Percentiles rank a stretch among this genome's conserved stretches.
phyloP scores from a whole-genome alignment of 2,329 filamentous ascomycete genomes.

The Venturia asperata region DNA sequence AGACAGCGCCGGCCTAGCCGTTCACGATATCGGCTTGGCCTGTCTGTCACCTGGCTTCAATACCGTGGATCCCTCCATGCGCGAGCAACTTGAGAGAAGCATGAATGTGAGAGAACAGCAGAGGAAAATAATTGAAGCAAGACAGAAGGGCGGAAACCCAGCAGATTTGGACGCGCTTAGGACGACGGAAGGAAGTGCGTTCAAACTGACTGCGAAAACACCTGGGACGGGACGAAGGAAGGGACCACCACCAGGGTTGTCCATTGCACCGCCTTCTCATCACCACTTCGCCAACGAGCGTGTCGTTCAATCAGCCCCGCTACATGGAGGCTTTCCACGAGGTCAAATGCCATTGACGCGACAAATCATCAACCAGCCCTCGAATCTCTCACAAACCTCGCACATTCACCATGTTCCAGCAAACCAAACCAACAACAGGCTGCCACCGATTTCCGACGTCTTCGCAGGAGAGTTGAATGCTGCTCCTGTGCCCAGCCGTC shows the following conservation, averaged over 20 bases:
- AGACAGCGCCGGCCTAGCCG: constrained; percentile 63
- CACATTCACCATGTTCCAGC: constrained; percentile 89
- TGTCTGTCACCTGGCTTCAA: constrained; percentile 94
- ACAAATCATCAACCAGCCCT: constrained; percentile 73
- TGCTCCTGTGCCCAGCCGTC: constrained; percentile 26
- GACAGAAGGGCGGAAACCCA: constrained; percentile 56
- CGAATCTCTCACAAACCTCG: constrained; percentile 72
- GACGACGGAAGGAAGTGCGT: constrained; percentile 31
- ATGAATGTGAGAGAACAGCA: constrained; percentile 91
- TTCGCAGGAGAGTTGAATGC: constrained; percentile 46
- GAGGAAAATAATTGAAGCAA: constrained; percentile 85
- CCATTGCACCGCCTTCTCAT: constrained; percentile 90
- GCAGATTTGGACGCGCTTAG: constrained; percentile 24
- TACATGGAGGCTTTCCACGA: constrained; percentile 83
- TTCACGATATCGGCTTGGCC: constrained; percentile 88
- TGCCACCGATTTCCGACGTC: constrained; percentile 91
- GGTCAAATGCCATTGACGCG: constrained; percentile 38
- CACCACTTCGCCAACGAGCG: constrained; percentile 88
- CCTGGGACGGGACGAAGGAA: constrained; percentile 67
- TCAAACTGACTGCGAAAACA: constrained; percentile 51
- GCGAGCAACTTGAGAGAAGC: constrained; percentile 89
- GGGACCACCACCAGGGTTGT: constrained; percentile 76
- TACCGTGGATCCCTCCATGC: constrained; percentile 93
- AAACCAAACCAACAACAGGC: constrained; percentile 79
- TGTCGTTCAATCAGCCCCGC: constrained; percentile 91